These are phyloP conservation scores for Caryopteris hybrid DNA, from an alignment of 305 asterid species.

Conservation along the genomic window DNA sequence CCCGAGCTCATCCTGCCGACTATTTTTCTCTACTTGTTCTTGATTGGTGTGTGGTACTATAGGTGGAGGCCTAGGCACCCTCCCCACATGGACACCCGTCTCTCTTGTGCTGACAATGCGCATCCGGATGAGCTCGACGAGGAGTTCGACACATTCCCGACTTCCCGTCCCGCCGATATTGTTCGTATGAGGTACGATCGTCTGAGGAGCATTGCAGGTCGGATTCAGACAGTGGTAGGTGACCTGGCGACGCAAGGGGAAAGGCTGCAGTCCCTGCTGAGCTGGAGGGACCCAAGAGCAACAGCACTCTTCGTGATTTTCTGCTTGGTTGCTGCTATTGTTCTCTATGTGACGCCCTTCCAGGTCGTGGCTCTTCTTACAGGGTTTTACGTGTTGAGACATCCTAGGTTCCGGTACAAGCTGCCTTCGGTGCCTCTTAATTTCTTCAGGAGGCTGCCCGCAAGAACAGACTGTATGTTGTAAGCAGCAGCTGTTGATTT, in stretches of 20 bases:
- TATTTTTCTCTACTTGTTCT: constrained; percentile 53
- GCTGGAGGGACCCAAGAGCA: constrained; percentile 85
- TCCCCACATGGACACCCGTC: constrained; percentile 70
- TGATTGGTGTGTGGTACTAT: constrained; percentile 67
- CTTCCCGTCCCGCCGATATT: constrained; percentile 50
- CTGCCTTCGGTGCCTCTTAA: constrained; percentile 66
- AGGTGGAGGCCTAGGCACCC: constrained; percentile 71
- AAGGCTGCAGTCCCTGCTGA: constrained; percentile 61
- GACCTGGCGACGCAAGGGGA: constrained; percentile 84
- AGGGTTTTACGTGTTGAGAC: constrained; percentile 61
- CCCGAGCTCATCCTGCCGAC: constrained; percentile 67
- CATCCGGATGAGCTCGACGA: constrained; percentile 67
- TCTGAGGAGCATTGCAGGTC: constrained; percentile 66
- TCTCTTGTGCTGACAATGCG: constrained; percentile 56
- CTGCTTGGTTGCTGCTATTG: constrained; percentile 54
- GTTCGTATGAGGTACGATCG: constrained; percentile 74
- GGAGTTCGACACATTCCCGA: constrained; percentile 67
- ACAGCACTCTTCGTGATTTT: constrained; percentile 58
- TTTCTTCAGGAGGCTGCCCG: constrained; percentile 75
- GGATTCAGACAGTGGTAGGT: constrained; percentile 72
- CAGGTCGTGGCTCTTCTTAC: constrained; percentile 48
- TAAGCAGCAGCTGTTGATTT: constrained; percentile 33
- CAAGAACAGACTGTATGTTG: constrained; percentile 73
- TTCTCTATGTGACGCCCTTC: constrained; percentile 65
- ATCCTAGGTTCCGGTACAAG: constrained; percentile 70